A percentile compares a stretch with the other conserved stretches of the same genome.
Evolutionary conservation across 2,329 filamentous ascomycete genomes (phyloP).

Genomic region (Penicillium sp.): DNA sequence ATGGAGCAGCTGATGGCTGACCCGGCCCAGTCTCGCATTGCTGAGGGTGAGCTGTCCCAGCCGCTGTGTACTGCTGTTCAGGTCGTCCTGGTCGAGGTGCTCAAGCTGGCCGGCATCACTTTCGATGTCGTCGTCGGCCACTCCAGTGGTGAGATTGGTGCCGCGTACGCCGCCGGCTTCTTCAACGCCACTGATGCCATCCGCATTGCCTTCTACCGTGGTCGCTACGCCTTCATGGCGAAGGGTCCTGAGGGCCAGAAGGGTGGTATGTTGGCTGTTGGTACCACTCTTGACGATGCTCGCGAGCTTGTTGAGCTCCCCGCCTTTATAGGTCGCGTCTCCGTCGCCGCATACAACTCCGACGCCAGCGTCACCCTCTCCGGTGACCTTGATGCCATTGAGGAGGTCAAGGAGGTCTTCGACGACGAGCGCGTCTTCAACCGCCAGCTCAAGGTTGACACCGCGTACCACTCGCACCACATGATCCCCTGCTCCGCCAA

Average conservation of each 20-base stretch:
- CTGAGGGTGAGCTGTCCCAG: background rate
- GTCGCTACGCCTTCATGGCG: background rate
- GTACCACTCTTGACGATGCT: slow-evolving; percentile 8
- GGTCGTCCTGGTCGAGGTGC: background rate
- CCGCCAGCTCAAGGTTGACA: slow-evolving; percentile 12
- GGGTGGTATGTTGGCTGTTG: slow-evolving; percentile 15
- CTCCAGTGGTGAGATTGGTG: slow-evolving; percentile 32
- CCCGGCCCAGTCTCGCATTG: background rate
- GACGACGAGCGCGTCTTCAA: background rate
- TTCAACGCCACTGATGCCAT: slow-evolving; percentile 16
- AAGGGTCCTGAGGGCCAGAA: background rate
- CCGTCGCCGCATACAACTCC: background rate
- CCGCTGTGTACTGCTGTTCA: background rate
- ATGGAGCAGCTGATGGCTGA: slow-evolving; percentile 5
- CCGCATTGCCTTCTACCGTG: slow-evolving; percentile 14
- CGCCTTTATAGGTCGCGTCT: background rate
- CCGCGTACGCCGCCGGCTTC: slow-evolving; percentile 25
- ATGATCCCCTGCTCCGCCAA: slow-evolving; percentile 11
- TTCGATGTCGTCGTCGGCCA: slow-evolving; percentile 27
- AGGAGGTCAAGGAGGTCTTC: slow-evolving; percentile 3
- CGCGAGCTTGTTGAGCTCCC: slow-evolving; percentile 1
- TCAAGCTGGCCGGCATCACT: background rate
- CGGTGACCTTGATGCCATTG: background rate
- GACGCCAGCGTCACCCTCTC: background rate
- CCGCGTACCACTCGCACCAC: slow-evolving; percentile 21